Evolutionary conservation across 352 stramenopile genomes (phyloP).

Genomic region (Phytophthora capsici): DNA sequence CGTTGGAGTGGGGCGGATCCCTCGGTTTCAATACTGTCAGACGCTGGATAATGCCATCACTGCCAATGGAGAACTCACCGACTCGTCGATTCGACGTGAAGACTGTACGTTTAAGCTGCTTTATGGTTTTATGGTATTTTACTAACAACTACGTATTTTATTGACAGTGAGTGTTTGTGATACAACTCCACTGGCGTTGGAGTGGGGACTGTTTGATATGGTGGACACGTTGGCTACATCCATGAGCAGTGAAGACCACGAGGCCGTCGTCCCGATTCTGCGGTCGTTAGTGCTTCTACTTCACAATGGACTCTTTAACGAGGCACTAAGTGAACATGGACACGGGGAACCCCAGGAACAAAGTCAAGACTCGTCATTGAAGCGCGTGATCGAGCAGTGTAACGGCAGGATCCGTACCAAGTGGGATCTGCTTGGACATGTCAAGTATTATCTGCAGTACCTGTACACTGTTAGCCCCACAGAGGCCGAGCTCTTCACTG

Average conservation of each 20-base stretch:
- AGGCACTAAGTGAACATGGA: constrained; percentile 35
- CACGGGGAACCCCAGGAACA: constrained; percentile 22
- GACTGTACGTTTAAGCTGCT: constrained; percentile 48
- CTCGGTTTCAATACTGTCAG: constrained; percentile 82
- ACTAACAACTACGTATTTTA: constrained; percentile 15
- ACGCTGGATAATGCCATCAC: constrained; percentile 78
- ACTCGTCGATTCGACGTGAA: constrained; percentile 40
- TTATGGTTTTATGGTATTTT: constrained; percentile 1
- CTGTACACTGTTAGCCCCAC: constrained; percentile 74
- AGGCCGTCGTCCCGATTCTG: constrained; percentile 62
- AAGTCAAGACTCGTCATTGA: constrained; percentile 32
- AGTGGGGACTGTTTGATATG: constrained; percentile 79
- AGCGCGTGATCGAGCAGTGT: constrained; percentile 48
- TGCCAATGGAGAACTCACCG: constrained; percentile 68
- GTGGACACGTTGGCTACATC: constrained; percentile 70
- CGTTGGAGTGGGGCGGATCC: constrained; percentile 40
- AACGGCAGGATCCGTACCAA: constrained; percentile 59
- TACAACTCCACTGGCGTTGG: constrained; percentile 63
- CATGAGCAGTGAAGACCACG: constrained; percentile 87
- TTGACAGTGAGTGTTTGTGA: constrained; percentile 60
- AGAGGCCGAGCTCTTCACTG: constrained; percentile 66
- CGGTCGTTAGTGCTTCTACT: constrained; percentile 62
- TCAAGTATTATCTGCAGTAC: constrained; percentile 82
- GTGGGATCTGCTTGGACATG: constrained; percentile 56
- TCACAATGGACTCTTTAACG: constrained; percentile 64